A percentile compares a stretch with the other conserved stretches of the same genome.
phyloP scores from a whole-genome alignment of 805 yeast species.

The Candida peoriensis region DNA sequence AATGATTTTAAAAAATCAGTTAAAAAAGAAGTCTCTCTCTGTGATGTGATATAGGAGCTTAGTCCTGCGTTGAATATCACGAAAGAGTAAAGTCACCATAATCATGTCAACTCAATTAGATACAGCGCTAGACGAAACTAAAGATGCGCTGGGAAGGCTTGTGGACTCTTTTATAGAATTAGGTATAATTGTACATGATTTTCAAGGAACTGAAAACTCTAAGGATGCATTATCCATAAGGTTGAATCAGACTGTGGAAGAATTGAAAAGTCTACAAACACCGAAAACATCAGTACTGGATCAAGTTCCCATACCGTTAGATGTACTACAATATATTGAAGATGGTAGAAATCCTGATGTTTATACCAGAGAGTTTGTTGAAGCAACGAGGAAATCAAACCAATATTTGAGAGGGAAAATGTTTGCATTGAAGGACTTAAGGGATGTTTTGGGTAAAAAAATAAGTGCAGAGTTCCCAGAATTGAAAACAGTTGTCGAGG shows the following conservation, averaged over 20 bases:
- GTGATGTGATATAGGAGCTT: no score
- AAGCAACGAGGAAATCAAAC: slow-evolving; percentile 84
- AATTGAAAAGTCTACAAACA: slow-evolving; percentile 29
- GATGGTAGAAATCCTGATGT: slow-evolving; percentile 97
- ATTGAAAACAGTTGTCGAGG: slow-evolving; percentile 50
- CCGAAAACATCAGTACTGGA: slow-evolving; percentile 30
- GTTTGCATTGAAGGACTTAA: slow-evolving; percentile 57
- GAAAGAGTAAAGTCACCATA: no score
- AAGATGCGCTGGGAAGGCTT: slow-evolving; percentile 38
- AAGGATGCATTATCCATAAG: slow-evolving; percentile 44
- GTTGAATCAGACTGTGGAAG: slow-evolving; percentile 36
- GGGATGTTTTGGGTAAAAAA: slow-evolving; percentile 63
- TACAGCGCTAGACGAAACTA: slow-evolving; percentile 24
- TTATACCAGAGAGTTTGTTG: slow-evolving; percentile 94
- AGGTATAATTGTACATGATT: slow-evolving; percentile 91
- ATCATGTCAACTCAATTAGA: slow-evolving; percentile 23
- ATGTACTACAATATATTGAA: slow-evolving; percentile 87
- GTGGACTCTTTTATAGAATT: slow-evolving; percentile 82
- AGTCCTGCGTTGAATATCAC: no score
- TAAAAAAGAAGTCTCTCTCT: no score
- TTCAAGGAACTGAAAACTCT: slow-evolving; percentile 82
- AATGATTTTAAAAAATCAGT: no score
- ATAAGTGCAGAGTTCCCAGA: slow-evolving; percentile 79
- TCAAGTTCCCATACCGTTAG: slow-evolving; percentile 60
- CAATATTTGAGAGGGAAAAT: slow-evolving; percentile 85